These are phyloP conservation scores for Penicillium oxalicum DNA, from an alignment of 2,329 filamentous ascomycete genomes.

Conservation along the genomic window DNA sequence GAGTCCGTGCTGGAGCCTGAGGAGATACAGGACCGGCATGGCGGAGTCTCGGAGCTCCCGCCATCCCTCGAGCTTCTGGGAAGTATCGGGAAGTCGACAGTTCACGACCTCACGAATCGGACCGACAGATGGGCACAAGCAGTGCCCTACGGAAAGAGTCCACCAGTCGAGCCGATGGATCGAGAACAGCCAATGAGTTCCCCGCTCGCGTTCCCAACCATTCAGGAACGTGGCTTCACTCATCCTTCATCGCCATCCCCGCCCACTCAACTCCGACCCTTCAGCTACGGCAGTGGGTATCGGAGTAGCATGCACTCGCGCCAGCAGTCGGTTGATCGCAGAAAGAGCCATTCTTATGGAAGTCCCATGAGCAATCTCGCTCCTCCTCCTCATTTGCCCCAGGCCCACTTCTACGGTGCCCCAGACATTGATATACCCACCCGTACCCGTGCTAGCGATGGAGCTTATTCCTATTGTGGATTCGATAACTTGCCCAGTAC, in stretches of 20 bases:
- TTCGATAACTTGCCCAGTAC: constrained; percentile 63
- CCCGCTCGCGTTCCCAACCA: constrained; percentile 36
- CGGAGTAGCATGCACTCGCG: constrained; percentile 32
- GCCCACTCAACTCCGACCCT: constrained; percentile 36
- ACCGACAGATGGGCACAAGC: constrained; percentile 42
- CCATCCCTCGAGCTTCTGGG: constrained; percentile 37
- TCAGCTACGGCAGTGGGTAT: constrained; percentile 39
- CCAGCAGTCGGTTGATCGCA: constrained; percentile 33
- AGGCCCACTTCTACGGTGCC: constrained; percentile 69
- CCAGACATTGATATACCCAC: constrained; percentile 61
- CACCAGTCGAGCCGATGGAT: constrained; percentile 36
- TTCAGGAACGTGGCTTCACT: constrained; percentile 36
- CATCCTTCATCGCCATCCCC: constrained; percentile 42
- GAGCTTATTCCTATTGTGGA: constrained; percentile 70
- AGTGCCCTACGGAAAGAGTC: constrained; percentile 42
- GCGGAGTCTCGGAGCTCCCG: constrained; percentile 26
- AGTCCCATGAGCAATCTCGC: constrained; percentile 31
- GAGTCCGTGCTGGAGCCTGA: constrained; percentile 11
- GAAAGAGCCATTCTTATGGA: constrained; percentile 36
- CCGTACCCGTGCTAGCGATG: constrained; percentile 28
- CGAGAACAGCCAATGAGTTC: constrained; percentile 33
- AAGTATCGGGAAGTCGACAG: constrained; percentile 26
- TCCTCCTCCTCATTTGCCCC: constrained; percentile 66
- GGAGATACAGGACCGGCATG: constrained; percentile 15
- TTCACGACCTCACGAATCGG: constrained; percentile 31